These are phyloP conservation scores for Macrophomina phaseolina DNA, from an alignment of 2,329 filamentous ascomycete genomes.

Conservation along the genomic window DNA sequence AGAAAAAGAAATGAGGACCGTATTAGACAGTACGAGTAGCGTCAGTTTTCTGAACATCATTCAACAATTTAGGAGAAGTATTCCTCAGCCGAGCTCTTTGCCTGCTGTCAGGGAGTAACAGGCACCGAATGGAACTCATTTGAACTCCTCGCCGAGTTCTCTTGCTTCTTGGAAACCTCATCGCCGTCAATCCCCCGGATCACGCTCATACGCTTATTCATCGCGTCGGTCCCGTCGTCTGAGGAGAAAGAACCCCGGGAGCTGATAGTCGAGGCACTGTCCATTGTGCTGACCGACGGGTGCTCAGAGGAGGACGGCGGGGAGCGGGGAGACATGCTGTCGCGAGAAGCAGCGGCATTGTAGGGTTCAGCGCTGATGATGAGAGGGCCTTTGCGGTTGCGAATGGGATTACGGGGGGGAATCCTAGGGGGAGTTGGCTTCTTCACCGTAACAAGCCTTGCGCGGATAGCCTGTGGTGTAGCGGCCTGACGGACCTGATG, in stretches of 20 bases:
- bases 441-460: conserved; percentile 82
- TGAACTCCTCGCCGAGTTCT: conserved; percentile 40
- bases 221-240: conserved; percentile 33
- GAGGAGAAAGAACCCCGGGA: conserved; percentile 39
- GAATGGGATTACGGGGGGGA: conserved; percentile 75
- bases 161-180: conserved; percentile 34
- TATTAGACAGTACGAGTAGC: conserved; percentile 22
- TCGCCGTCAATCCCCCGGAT: conserved; percentile 30
- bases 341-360: conserved; percentile 28
- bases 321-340: conserved; percentile 41
- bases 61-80: conserved; percentile 12
- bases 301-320: conserved; percentile 30
- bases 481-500: conserved; percentile 70
- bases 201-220: conserved; percentile 22
- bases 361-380: conserved; percentile 35
- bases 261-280: conserved; percentile 41
- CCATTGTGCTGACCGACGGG: conserved; percentile 30
- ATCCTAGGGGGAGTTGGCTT: conserved; percentile 80
- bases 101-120: conserved; percentile 39
- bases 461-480: conserved; percentile 72
- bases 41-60: conserved; percentile 12
- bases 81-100: conserved; percentile 13
- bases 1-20: conserved; percentile 6
- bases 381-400: conserved; percentile 42
- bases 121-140: conserved; percentile 52